Evolutionary conservation across 2,329 filamentous ascomycete genomes (phyloP).

Genomic region (Stromatinia cepivora): DNA sequence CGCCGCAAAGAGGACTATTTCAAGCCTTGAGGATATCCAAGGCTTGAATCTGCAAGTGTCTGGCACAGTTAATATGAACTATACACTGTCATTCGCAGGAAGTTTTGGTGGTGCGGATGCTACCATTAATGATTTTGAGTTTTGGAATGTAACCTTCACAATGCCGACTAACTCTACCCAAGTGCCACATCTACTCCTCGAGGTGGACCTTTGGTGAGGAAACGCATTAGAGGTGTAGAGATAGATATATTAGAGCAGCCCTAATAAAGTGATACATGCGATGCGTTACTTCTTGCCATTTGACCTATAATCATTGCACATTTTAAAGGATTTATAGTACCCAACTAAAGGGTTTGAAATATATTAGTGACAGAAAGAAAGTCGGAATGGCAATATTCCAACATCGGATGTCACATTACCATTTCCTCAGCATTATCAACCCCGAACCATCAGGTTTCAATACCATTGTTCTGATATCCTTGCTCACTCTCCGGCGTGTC

Average conservation of each 20-base stretch:
- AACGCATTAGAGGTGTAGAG: not conserved
- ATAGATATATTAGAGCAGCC: not conserved
- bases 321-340: not conserved
- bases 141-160: constrained; percentile 11
- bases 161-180: not conserved
- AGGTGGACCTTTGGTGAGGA: constrained; percentile 6
- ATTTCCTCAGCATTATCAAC: not conserved
- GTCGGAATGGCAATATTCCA: not conserved
- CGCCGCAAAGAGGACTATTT: constrained; percentile 46
- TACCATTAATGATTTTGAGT: constrained; percentile 18
- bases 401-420: not conserved
- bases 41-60: constrained; percentile 49
- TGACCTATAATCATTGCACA: not conserved
- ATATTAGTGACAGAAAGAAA: too few species aligned
- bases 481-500: not conserved
- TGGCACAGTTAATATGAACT: constrained; percentile 23
- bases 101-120: constrained; percentile 1
- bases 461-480: too few species aligned
- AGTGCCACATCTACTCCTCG: not conserved
- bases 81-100: constrained; percentile 8
- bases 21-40: constrained; percentile 50
- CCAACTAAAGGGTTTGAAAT: not conserved
- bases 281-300: not conserved
- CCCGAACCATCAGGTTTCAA: not conserved
- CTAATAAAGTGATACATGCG: not conserved